A percentile compares a stretch with the other conserved stretches of the same genome.
Conservation (phyloP, 192 early-diverging fungal species). For the Mortierella hygrophila region DNA sequence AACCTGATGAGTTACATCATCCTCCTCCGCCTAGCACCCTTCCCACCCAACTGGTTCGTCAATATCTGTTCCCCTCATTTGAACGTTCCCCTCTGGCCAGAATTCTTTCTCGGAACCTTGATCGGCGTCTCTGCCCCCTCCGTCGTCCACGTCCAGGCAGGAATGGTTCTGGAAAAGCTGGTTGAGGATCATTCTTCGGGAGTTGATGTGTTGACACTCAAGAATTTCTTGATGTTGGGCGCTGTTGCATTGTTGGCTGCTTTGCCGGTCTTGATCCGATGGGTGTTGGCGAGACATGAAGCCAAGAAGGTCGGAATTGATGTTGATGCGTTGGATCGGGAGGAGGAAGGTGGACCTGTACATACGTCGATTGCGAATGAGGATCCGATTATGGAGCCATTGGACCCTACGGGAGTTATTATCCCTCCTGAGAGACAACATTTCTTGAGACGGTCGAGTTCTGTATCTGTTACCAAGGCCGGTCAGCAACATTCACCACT, state of each 20-base stretch:
- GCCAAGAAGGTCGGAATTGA: constrained; percentile 50
- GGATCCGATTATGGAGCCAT: constrained; percentile 41
- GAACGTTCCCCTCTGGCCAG: constrained; percentile 59
- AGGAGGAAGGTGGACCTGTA: constrained; percentile 20
- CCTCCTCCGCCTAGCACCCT: constrained; percentile 65
- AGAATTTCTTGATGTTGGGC: constrained; percentile 59
- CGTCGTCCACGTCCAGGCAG: constrained; percentile 71
- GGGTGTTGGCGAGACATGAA: constrained; percentile 38
- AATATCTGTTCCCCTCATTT: constrained; percentile 72
- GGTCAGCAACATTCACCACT: constrained; percentile 5
- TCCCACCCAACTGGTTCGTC: constrained; percentile 72
- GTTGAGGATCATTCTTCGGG: constrained; percentile 58
- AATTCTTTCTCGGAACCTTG: constrained; percentile 69
- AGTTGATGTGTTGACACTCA: constrained; percentile 57
- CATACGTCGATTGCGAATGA: not conserved
- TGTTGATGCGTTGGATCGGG: constrained; percentile 16
- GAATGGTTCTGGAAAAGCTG: constrained; percentile 63
- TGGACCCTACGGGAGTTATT: constrained; percentile 52
- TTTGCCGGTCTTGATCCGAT: constrained; percentile 62
- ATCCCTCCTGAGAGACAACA: constrained; percentile 48
- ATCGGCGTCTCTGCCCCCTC: constrained; percentile 65
- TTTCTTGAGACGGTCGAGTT: constrained; percentile 26
- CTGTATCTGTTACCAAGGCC: constrained; percentile 4
- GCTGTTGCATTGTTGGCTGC: constrained; percentile 61
- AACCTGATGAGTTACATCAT: constrained; percentile 72